Conservation (phyloP, 78 protist genomes). For the Blattamonas nauphoetae region DNA sequence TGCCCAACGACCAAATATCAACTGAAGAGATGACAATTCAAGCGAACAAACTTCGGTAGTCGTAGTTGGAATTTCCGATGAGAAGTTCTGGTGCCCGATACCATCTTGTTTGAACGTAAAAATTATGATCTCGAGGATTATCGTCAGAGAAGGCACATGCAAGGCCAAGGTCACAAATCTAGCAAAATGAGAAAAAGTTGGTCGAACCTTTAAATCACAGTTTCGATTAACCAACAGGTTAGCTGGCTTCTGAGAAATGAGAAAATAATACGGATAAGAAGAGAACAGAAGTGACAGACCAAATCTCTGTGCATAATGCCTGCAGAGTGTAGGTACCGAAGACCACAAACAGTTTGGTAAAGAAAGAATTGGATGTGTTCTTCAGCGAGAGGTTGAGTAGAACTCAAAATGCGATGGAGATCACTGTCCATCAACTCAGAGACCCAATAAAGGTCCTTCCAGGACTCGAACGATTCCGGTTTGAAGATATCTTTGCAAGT, state of each 20-base stretch:
- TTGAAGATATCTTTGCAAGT: not conserved
- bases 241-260: constrained; percentile 34
- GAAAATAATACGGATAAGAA: too few relatives aligned
- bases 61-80: not conserved
- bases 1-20: too few relatives aligned
- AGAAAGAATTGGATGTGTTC: constrained; percentile 33
- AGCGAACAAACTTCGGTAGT: not conserved
- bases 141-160: constrained; percentile 18
- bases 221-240: constrained; percentile 43
- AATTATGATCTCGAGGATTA: not conserved
- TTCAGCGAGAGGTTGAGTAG: constrained; percentile 32
- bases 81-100: constrained; percentile 38
- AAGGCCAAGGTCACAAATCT: constrained; percentile 57
- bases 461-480: not conserved
- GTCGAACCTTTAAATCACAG: constrained; percentile 28
- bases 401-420: constrained; percentile 4
- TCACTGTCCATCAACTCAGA: constrained; percentile 35
- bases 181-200: too few relatives aligned
- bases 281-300: too few relatives aligned
- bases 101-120: constrained; percentile 41
- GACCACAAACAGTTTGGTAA: constrained; percentile 40
- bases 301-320: constrained; percentile 41
- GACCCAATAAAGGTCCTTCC: not conserved
- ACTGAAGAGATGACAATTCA: too few relatives aligned
- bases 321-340: constrained; percentile 34